Evolutionary conservation across 495 filamentous ascomycete genomes (phyloP).

Genomic region (Lophiotrema nucula): DNA sequence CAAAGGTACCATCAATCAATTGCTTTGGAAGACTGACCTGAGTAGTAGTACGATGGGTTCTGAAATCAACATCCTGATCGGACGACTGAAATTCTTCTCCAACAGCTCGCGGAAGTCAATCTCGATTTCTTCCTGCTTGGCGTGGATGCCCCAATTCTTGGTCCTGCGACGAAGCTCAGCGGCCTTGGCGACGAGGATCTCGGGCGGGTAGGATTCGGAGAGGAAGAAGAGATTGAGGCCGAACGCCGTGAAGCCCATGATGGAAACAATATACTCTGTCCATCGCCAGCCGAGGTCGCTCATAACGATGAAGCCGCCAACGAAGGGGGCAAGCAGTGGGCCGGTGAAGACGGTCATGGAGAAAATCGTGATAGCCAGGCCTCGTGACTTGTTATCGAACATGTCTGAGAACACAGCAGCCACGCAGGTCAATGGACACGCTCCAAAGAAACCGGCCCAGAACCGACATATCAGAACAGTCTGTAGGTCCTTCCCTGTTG

Average conservation of each 20-base stretch:
- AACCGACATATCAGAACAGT: conserved; percentile 81
- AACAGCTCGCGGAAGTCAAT: conserved; percentile 76
- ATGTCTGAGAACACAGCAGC: conserved; percentile 88
- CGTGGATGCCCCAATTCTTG: conserved; percentile 90
- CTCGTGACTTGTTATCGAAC: conserved; percentile 75
- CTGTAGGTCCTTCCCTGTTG: conserved; percentile 74
- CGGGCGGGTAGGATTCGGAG: conserved; percentile 78
- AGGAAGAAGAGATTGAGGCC: conserved; percentile 69
- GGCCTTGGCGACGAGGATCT: conserved; percentile 76
- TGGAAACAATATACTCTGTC: conserved; percentile 70
- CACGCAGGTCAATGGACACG: conserved; percentile 71
- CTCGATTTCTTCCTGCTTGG: conserved; percentile 91
- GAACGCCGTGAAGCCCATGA: conserved; percentile 78
- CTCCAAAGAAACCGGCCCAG: conserved; percentile 72
- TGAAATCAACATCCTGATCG: conserved; percentile 71
- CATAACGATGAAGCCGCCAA: conserved; percentile 78
- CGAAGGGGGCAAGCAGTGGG: conserved; percentile 76
- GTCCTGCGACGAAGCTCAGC: conserved; percentile 75
- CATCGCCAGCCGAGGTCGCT: conserved; percentile 76
- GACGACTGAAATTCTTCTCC: conserved; percentile 79
- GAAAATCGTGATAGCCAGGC: conserved; percentile 79
- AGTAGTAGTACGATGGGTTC: conserved; percentile 73
- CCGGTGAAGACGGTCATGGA: conserved; percentile 81
- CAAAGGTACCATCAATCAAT: no score
- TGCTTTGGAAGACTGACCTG: no score